Conservation (phyloP, 371 early-diverging fungal species). For the Syncephalastrum monosporum region DNA sequence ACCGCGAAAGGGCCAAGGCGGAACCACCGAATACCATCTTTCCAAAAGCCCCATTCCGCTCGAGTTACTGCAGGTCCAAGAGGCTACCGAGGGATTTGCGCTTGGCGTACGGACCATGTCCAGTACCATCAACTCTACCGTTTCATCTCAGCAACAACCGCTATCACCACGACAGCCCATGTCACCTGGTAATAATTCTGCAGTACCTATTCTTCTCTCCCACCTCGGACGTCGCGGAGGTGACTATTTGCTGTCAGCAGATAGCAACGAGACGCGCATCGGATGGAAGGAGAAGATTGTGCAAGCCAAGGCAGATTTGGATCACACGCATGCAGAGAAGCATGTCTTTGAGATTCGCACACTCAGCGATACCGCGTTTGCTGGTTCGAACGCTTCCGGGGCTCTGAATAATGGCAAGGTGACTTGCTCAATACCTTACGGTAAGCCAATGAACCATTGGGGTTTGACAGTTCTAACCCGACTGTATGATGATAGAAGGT, state of each 20-base stretch:
- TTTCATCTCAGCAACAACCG: slow-evolving; percentile 4
- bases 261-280: slow-evolving; percentile 61
- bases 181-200: background rate
- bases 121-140: slow-evolving; percentile 4
- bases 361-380: slow-evolving; percentile 26
- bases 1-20: slow-evolving; percentile 27
- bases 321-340: slow-evolving; percentile 31
- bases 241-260: slow-evolving; percentile 65
- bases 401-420: slow-evolving; percentile 42
- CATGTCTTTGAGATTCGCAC: slow-evolving; percentile 59
- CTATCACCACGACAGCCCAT: background rate
- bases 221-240: slow-evolving; percentile 74
- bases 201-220: slow-evolving; percentile 34
- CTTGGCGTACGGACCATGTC: slow-evolving; percentile 24
- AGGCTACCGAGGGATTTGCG: slow-evolving; percentile 36
- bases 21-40: slow-evolving; percentile 52
- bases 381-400: slow-evolving; percentile 14
- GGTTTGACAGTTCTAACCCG: background rate
- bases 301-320: slow-evolving; percentile 59
- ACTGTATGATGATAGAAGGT: slow-evolving; percentile 20
- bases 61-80: slow-evolving; percentile 46
- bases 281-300: slow-evolving; percentile 81
- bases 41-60: slow-evolving; percentile 62
- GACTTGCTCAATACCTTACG: slow-evolving; percentile 64
- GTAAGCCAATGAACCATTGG: slow-evolving; percentile 24